These are phyloP conservation scores for Skeletonema marinoi DNA, from an alignment of 108 stramenopile genomes.

Conservation along the genomic window DNA sequence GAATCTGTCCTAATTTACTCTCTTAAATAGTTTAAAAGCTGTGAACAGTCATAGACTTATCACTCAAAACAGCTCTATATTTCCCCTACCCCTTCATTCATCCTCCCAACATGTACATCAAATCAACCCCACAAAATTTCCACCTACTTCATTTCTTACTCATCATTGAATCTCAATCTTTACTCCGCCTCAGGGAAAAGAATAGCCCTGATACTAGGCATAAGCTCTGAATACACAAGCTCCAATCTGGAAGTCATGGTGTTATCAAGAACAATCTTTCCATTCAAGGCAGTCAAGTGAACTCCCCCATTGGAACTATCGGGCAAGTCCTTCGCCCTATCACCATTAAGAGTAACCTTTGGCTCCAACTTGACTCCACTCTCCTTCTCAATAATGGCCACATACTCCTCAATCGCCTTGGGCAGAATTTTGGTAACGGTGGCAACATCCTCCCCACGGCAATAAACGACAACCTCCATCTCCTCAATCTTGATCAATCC, in stretches of 20 bases:
- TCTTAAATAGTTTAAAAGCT: not conserved
- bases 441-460: constrained; percentile 87
- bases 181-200: constrained; percentile 81
- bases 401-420: constrained; percentile 89
- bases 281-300: constrained; percentile 85
- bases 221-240: constrained; percentile 92
- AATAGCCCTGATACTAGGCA: constrained; percentile 94
- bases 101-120: not conserved
- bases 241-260: constrained; percentile 91
- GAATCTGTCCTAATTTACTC: not conserved
- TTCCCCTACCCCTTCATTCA: not conserved
- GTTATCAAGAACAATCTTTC: constrained; percentile 97
- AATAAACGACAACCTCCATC: constrained; percentile 85
- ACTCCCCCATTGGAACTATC: constrained; percentile 91
- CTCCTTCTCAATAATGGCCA: constrained; percentile 91
- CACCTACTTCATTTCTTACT: not conserved
- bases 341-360: constrained; percentile 80
- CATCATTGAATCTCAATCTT: not conserved
- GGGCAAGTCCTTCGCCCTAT: constrained; percentile 68
- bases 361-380: constrained; percentile 83
- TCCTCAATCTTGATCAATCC: constrained; percentile 99
- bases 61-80: constrained; percentile 3
- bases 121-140: not conserved
- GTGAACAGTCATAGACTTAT: not conserved
- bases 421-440: constrained; percentile 79